These are phyloP conservation scores for Trametes cinnabarina DNA, from an alignment of 768 basidiomycete species.

Conservation along the genomic window DNA sequence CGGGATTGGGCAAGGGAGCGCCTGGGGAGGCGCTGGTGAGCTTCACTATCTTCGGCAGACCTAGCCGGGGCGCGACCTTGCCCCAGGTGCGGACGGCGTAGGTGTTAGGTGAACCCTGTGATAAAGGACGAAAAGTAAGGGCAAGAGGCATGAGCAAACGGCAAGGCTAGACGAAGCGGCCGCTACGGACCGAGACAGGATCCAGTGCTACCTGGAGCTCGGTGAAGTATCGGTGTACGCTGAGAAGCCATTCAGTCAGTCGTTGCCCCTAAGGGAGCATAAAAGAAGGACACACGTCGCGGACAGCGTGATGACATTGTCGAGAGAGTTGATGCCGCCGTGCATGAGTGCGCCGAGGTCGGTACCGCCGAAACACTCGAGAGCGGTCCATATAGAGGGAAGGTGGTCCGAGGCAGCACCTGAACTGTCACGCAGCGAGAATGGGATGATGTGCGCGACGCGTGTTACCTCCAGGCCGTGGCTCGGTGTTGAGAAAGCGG, in stretches of 20 bases:
- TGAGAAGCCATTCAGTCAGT: background rate
- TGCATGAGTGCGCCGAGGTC: constrained; percentile 15
- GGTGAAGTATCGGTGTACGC: constrained; percentile 15
- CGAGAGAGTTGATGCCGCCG: constrained; percentile 16
- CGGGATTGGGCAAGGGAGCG: constrained; percentile 1
- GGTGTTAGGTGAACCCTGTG: constrained; percentile 5
- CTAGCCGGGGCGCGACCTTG: constrained; percentile 16
- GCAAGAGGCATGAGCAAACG: background rate
- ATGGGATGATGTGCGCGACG: constrained; percentile 16
- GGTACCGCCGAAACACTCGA: constrained; percentile 14
- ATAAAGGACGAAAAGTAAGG: background rate
- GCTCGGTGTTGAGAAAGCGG: background rate
- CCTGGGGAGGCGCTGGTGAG: background rate
- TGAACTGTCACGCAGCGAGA: constrained; percentile 14
- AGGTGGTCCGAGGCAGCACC: constrained; percentile 8
- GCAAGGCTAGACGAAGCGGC: background rate
- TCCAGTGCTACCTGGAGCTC: constrained; percentile 16
- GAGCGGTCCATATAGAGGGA: constrained; percentile 14
- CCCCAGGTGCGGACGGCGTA: constrained; percentile 17
- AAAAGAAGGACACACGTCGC: constrained; percentile 7
- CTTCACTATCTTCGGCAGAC: constrained; percentile 14
- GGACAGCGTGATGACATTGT: constrained; percentile 19
- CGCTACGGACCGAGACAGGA: constrained; percentile 5
- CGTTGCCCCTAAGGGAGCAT: background rate
- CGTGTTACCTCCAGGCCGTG: constrained; percentile 12